Percentiles rank a stretch among this genome's conserved stretches.
Conservation (phyloP, 495 filamentous ascomycete genomes). For the Annulohypoxylon maeteangense region DNA sequence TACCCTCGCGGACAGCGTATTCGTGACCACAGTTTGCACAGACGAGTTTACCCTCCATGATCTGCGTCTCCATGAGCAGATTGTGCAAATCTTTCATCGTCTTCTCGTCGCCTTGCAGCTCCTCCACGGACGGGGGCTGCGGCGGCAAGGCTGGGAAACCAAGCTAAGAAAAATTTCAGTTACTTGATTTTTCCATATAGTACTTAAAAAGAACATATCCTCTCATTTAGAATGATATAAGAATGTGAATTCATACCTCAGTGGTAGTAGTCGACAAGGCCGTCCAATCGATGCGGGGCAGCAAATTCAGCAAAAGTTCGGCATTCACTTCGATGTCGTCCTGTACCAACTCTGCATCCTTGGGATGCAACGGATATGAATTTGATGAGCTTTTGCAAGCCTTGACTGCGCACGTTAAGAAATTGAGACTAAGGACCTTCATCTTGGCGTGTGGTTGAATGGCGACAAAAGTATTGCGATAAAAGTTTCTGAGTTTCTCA, state of each 20-base stretch:
- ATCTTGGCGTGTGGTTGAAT: conserved; percentile 61
- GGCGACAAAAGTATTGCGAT: conserved; percentile 12
- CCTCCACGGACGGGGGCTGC: conserved; percentile 67
- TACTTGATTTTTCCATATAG: not conserved
- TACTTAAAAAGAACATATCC: not conserved
- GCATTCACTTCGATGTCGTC: conserved; percentile 83
- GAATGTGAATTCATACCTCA: conserved; percentile 70
- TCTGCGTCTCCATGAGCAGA: conserved; percentile 88
- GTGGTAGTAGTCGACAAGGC: conserved; percentile 75
- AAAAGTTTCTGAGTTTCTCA: conserved; percentile 25
- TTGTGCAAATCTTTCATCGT: conserved; percentile 79
- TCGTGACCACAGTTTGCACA: conserved; percentile 93
- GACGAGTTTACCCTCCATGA: conserved; percentile 84
- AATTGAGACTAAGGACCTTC: conserved; percentile 97
- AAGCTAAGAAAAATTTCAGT: conserved; percentile 51
- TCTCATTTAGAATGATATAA: not conserved
- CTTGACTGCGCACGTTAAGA: conserved; percentile 95
- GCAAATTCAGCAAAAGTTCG: conserved; percentile 79
- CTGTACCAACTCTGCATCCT: conserved; percentile 86
- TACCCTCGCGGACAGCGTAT: conserved; percentile 92
- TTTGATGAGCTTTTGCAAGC: conserved; percentile 80
- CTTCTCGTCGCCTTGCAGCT: conserved; percentile 69
- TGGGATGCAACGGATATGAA: conserved; percentile 90
- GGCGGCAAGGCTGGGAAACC: conserved; percentile 83
- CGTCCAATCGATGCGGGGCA: conserved; percentile 90